A percentile compares a stretch with the other conserved stretches of the same genome.
These are phyloP conservation scores for Colletotrichum musae DNA, from an alignment of 2,329 filamentous ascomycete species.

Conservation along the genomic window DNA sequence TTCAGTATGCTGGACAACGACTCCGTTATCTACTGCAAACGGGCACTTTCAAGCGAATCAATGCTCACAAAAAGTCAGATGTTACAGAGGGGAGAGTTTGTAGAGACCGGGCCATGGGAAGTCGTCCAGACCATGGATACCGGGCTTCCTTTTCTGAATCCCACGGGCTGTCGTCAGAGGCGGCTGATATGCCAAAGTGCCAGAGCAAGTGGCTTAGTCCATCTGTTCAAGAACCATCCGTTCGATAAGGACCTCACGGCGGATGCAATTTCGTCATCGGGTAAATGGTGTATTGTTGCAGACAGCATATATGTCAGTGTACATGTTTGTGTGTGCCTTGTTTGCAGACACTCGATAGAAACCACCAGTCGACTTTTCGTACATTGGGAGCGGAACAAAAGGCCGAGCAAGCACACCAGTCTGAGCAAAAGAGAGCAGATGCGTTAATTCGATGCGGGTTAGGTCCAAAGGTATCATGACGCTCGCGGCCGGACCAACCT, in stretches of 20 bases:
- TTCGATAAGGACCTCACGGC: background rate
- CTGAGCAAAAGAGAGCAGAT: constrained; percentile 35
- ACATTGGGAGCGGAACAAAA: constrained; percentile 24
- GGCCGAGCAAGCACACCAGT: constrained; percentile 17
- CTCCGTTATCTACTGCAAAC: too few relatives aligned
- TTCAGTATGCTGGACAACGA: too few relatives aligned
- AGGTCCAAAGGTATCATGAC: constrained; percentile 42
- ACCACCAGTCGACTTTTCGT: constrained; percentile 29
- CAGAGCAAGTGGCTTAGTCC: too few relatives aligned
- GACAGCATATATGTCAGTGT: constrained; percentile 27
- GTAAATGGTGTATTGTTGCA: constrained; percentile 32
- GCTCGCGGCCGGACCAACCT: constrained; percentile 37
- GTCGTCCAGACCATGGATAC: too few relatives aligned
- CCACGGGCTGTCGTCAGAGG: too few relatives aligned
- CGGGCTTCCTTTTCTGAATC: too few relatives aligned
- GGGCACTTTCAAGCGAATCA: too few relatives aligned
- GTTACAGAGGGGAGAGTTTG: too few relatives aligned
- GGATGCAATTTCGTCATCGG: background rate
- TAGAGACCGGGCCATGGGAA: too few relatives aligned
- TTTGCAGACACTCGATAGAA: constrained; percentile 8
- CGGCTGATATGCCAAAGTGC: too few relatives aligned
- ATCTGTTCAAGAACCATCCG: background rate
- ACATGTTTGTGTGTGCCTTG: constrained; percentile 17
- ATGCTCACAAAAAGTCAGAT: too few relatives aligned
- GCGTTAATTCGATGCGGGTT: constrained; percentile 38